Evolutionary conservation across 2,329 filamentous ascomycete genomes (phyloP).

Genomic region (Penicillium hordei): DNA sequence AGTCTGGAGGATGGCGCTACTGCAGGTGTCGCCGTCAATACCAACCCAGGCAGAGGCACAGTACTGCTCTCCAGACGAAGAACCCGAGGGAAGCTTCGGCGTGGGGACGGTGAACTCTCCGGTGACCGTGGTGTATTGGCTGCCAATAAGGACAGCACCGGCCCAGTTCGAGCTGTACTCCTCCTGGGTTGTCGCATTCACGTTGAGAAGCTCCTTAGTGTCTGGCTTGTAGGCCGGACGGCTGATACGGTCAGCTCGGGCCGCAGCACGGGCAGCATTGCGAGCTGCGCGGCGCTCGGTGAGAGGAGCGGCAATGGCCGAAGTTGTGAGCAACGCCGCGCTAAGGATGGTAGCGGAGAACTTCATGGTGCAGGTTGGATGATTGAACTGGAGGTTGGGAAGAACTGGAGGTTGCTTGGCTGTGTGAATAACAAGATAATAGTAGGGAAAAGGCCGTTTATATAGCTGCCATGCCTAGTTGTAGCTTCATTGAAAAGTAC

Average conservation of each 20-base stretch:
- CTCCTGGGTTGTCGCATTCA: slow-evolving; percentile 43
- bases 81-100: slow-evolving; percentile 40
- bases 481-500: neutral
- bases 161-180: slow-evolving; percentile 58
- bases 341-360: slow-evolving; percentile 40
- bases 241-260: slow-evolving; percentile 27
- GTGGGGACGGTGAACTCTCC: slow-evolving; percentile 55
- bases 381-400: neutral
- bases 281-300: slow-evolving; percentile 35
- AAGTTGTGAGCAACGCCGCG: slow-evolving; percentile 44
- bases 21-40: slow-evolving; percentile 58
- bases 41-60: slow-evolving; percentile 58
- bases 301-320: slow-evolving; percentile 51
- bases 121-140: slow-evolving; percentile 52
- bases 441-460: neutral
- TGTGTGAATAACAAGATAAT: neutral
- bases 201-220: slow-evolving; percentile 25
- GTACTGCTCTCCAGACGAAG: slow-evolving; percentile 35
- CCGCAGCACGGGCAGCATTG: slow-evolving; percentile 29
- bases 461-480: neutral
- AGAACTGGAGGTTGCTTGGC: neutral
- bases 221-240: slow-evolving; percentile 32
- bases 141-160: slow-evolving; percentile 55
- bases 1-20: slow-evolving; percentile 55
- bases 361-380: slow-evolving; percentile 50